Evolutionary conservation across 441 rosid species (phyloP), one percentile per base, ranked within the genome.

Genomic region (Adansonia madagascariensis): DNA sequence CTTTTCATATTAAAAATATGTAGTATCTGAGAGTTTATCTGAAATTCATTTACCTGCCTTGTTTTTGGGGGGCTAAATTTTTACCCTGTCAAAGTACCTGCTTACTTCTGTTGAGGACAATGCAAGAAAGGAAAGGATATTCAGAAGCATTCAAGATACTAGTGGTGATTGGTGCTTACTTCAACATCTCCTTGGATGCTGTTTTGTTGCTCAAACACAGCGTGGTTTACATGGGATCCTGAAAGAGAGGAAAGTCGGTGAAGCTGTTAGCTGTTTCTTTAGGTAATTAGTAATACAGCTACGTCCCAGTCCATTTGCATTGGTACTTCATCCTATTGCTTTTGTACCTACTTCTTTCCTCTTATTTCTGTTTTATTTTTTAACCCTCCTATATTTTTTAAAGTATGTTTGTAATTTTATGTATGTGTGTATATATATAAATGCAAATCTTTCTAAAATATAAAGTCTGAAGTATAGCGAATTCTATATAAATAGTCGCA

Each of bases 141-240:
- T 85, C 85, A 88, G 87, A 86, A 89, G 91, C 78, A 82, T 92
- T 75, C 98, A 93, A 89, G 94, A 89, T 78, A 71, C 75, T 75
- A 86, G 84, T 57, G 94, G 95, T 80, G 89, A 91, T 80, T 97
- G 98, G 99, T 91, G 92, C 74, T 78, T 92, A 52, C 92, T 92
- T 83, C 98, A 97, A 80, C 98, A 97, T 88, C 95, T 94, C 80
- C 84, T 91, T 75, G 99, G 98, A 76, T 93, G 94, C 80, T 93
- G 98, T 90, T 85, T 91, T 83, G 95, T 97, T 77, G 92, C 89
- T 78, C 97, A 93, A 85, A 92, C 92, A 22, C 92, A 86, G 61
- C 86, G 85, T 81, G 88, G 87, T 74, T 84, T 86, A 56, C 88
- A 88, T 75, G 91, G 94, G 78, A 59, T 80, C 75, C 55, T 78